phyloP scores from a whole-genome alignment of 2,329 filamentous ascomycete genomes.

The Ascochyta rabiei region DNA sequence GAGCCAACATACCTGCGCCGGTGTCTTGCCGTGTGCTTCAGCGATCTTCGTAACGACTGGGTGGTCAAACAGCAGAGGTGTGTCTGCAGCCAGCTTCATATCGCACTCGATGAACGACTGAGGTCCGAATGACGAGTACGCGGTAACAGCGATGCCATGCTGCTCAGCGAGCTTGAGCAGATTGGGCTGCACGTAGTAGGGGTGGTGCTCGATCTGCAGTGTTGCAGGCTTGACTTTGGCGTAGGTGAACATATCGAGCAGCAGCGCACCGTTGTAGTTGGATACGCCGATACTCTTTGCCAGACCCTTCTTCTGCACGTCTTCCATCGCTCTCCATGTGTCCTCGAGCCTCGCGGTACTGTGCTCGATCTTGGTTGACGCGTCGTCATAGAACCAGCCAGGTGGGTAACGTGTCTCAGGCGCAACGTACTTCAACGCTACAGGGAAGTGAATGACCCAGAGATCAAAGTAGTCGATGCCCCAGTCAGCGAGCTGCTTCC shows the following conservation, averaged over 20 bases:
- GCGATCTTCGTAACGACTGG: conserved; percentile 72
- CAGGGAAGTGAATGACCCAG: conserved; percentile 72
- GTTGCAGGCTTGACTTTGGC: conserved; percentile 45
- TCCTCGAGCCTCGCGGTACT: conserved; percentile 38
- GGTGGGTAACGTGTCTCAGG: conserved; percentile 46
- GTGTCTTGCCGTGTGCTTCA: conserved; percentile 66
- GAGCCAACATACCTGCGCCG: conserved; percentile 65
- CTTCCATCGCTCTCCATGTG: conserved; percentile 52
- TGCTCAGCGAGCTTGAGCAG: conserved; percentile 44
- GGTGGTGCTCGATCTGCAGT: conserved; percentile 48
- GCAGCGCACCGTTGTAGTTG: conserved; percentile 45
- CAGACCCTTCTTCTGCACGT: conserved; percentile 53
- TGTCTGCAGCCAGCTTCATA: conserved; percentile 23
- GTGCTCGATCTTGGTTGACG: conserved; percentile 46
- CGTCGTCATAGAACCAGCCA: conserved; percentile 44
- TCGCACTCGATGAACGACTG: conserved; percentile 38
- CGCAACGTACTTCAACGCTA: conserved; percentile 64
- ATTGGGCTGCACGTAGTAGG: conserved; percentile 45
- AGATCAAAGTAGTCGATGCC: conserved; percentile 47
- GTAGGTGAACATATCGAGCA: conserved; percentile 64
- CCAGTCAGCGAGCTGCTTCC: conserved; percentile 63
- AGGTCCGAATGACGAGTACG: conserved; percentile 56
- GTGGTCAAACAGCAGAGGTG: conserved; percentile 43
- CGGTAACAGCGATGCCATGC: conserved; percentile 43
- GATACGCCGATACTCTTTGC: conserved; percentile 46